phyloP scores from a whole-genome alignment of 2,329 filamentous ascomycete species.

The Colletotrichum theobromicola region DNA sequence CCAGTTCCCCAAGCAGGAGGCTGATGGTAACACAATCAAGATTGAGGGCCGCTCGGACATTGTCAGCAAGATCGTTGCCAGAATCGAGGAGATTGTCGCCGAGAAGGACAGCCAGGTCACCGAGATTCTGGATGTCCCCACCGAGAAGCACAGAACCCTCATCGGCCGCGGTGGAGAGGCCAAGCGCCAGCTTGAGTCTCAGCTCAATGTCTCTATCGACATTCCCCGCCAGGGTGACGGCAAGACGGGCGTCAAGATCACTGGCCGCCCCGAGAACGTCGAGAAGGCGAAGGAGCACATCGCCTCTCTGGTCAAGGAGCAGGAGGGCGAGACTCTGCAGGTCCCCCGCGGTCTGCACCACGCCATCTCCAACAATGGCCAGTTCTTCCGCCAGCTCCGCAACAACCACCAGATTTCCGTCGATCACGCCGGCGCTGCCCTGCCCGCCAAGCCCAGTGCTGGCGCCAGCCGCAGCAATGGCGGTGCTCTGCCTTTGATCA shows the following conservation, averaged over 20 bases:
- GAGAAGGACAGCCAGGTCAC: conserved; percentile 84
- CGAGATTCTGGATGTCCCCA: conserved; percentile 80
- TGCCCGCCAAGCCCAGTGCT: conserved; percentile 70
- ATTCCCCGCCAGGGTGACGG: conserved; percentile 88
- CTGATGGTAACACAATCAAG: conserved; percentile 82
- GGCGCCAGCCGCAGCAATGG: conserved; percentile 61
- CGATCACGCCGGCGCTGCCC: conserved; percentile 82
- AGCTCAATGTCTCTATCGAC: conserved; percentile 87
- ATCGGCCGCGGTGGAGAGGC: conserved; percentile 92
- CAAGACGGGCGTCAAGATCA: conserved; percentile 85
- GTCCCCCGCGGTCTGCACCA: conserved; percentile 87
- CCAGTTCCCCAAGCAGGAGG: conserved; percentile 90
- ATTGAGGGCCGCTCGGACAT: conserved; percentile 84
- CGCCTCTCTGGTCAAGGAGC: conserved; percentile 76
- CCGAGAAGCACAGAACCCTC: conserved; percentile 86
- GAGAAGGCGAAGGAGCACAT: conserved; percentile 90
- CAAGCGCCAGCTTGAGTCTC: conserved; percentile 82
- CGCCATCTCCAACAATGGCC: conserved; percentile 82
- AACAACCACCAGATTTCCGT: conserved; percentile 89
- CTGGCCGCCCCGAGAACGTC: conserved; percentile 79
- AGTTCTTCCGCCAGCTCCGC: conserved; percentile 89
- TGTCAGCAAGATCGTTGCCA: conserved; percentile 85
- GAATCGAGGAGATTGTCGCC: conserved; percentile 82
- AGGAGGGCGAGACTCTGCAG: conserved; percentile 85
- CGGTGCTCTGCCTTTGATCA: conserved; percentile 83